Evolutionary conservation across 2,329 filamentous ascomycete genomes (phyloP).

Genomic region (Leptographium galeiforme): DNA sequence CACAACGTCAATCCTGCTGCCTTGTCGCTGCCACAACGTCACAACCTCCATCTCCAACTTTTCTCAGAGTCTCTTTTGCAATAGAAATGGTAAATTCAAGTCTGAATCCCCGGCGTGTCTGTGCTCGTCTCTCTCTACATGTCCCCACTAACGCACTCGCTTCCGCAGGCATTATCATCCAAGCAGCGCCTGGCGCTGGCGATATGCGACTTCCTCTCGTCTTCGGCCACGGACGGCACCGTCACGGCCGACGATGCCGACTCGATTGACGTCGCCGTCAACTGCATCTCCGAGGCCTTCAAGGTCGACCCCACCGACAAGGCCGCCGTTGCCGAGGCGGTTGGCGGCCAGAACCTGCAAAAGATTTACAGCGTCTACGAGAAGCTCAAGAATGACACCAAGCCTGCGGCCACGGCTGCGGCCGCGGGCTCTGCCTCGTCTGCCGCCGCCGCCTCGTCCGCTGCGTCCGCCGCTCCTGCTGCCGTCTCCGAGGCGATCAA

Average conservation of each 20-base stretch:
- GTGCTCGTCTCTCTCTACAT: not conserved
- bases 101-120: too few species aligned
- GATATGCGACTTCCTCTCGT: slow-evolving; percentile 87
- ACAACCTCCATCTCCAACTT: too few species aligned
- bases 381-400: slow-evolving; percentile 58
- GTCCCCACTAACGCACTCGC: too few species aligned
- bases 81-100: too few species aligned
- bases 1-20: too few species aligned
- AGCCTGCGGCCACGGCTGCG: slow-evolving; percentile 15
- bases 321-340: slow-evolving; percentile 57
- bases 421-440: slow-evolving; percentile 21
- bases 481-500: slow-evolving; percentile 42
- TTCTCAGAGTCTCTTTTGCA: too few species aligned
- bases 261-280: slow-evolving; percentile 83
- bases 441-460: slow-evolving; percentile 21
- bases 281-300: slow-evolving; percentile 92
- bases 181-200: slow-evolving; percentile 88
- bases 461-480: slow-evolving; percentile 17
- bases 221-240: slow-evolving; percentile 76
- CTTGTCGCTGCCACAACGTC: too few species aligned
- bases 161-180: slow-evolving; percentile 29
- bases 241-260: slow-evolving; percentile 80
- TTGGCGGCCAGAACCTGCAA: slow-evolving; percentile 76
- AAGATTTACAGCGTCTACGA: slow-evolving; percentile 95
- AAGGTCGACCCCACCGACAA: slow-evolving; percentile 78